Evolutionary conservation across 768 basidiomycete species (phyloP).

Genomic region (Pisolithus marmoratus): DNA sequence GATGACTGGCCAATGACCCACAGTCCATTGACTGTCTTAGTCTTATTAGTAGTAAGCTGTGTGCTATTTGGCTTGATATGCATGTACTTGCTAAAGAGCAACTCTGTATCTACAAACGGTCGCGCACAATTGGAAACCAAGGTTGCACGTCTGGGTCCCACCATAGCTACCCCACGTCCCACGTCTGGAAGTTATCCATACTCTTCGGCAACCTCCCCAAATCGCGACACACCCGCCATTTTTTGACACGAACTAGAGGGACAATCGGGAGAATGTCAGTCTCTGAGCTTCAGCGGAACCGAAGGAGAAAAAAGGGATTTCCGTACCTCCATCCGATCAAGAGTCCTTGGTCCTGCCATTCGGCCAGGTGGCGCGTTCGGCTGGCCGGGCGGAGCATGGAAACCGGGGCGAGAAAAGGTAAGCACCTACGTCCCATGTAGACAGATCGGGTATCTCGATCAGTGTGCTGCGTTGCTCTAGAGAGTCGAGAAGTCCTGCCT

Average conservation of each 20-base stretch:
- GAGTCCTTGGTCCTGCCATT: conserved; percentile 43
- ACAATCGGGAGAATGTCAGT: background rate
- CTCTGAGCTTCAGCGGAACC: no score
- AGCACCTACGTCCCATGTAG: conserved; percentile 57
- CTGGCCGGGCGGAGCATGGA: conserved; percentile 3
- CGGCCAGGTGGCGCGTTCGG: conserved; percentile 29
- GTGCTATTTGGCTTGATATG: no score
- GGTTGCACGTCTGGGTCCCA: conserved; percentile 46
- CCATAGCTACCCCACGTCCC: conserved; percentile 36
- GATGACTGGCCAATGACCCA: no score
- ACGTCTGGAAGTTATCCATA: conserved; percentile 27
- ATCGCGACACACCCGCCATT: conserved; percentile 31
- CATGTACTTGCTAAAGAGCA: no score
- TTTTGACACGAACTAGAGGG: conserved; percentile 42
- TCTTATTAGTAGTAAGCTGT: no score
- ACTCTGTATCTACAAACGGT: no score
- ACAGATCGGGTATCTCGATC: conserved; percentile 37
- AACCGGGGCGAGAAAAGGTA: background rate
- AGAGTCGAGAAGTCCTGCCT: conserved; percentile 47
- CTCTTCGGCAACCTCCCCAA: conserved; percentile 35
- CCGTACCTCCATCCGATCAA: conserved; percentile 45
- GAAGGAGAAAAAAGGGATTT: no score
- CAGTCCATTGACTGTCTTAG: no score
- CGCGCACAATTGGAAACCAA: conserved; percentile 16
- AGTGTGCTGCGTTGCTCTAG: conserved; percentile 49